These are phyloP conservation scores for Puccinia hordei DNA, from an alignment of 1,284 basidiomycete genomes.

Conservation along the genomic window DNA sequence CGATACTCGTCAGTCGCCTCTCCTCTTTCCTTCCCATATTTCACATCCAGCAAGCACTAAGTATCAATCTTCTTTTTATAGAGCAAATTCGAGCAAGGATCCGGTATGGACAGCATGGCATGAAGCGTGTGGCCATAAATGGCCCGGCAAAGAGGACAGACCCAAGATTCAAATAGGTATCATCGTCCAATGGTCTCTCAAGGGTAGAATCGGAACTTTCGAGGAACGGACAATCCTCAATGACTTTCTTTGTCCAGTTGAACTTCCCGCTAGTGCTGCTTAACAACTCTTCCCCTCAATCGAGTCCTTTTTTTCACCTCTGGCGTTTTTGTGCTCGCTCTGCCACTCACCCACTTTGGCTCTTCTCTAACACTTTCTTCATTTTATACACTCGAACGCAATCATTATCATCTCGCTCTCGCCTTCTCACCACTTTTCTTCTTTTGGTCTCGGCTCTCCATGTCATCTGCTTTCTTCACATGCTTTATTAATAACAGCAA, in stretches of 20 bases:
- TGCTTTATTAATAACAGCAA: too few species aligned
- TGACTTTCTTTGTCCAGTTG: slow-evolving; percentile 31
- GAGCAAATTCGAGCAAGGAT: slow-evolving; percentile 24
- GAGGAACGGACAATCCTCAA: slow-evolving; percentile 35
- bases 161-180: slow-evolving; percentile 23
- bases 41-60: too few species aligned
- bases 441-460: too few species aligned
- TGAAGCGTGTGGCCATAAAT: slow-evolving; percentile 39
- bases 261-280: slow-evolving; percentile 26
- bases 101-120: slow-evolving; percentile 30
- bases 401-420: too few species aligned
- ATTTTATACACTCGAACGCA: too few species aligned
- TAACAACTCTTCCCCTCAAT: too few species aligned
- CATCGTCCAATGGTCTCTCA: slow-evolving; percentile 10
- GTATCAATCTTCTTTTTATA: not conserved
- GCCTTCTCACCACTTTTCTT: too few species aligned
- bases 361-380: too few species aligned
- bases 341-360: too few species aligned
- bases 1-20: slow-evolving; percentile 19
- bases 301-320: too few species aligned
- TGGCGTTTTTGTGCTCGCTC: too few species aligned
- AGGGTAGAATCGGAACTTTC: slow-evolving; percentile 1
- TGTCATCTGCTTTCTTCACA: too few species aligned
- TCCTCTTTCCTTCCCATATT: not conserved
- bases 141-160: slow-evolving; percentile 38